These are phyloP conservation scores for Elaeis oleifera DNA, from an alignment of 202 grass and related monocot species.

Conservation along the genomic window DNA sequence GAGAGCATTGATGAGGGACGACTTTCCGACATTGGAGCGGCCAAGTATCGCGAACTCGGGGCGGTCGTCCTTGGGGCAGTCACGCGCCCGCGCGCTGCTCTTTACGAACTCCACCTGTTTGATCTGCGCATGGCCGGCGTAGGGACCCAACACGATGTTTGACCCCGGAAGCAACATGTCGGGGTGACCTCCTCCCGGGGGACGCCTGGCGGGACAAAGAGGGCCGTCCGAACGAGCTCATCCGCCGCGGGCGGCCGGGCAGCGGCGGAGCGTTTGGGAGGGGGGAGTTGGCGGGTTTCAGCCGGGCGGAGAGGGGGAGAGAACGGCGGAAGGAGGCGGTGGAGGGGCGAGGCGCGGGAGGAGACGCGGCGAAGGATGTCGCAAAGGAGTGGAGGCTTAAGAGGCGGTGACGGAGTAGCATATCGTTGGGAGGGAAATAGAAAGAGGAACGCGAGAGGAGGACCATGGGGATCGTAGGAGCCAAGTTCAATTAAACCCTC, in stretches of 20 bases:
- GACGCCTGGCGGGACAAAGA: constrained; percentile 76
- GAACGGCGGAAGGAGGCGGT: background rate
- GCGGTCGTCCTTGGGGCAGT: constrained; percentile 75
- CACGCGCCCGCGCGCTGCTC: constrained; percentile 60
- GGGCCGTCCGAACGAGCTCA: constrained; percentile 31
- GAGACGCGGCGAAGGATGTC: background rate
- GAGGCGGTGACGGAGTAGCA: constrained; percentile 14
- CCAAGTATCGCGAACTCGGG: constrained; percentile 88
- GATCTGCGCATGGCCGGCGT: constrained; percentile 62
- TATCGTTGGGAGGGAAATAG: background rate
- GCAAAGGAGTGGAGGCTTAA: background rate
- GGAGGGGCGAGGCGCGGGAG: background rate
- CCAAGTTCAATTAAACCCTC: too few species aligned
- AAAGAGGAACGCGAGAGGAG: background rate
- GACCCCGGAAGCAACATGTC: constrained; percentile 67
- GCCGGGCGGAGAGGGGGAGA: constrained; percentile 42
- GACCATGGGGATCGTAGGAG: too few species aligned
- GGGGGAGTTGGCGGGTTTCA: constrained; percentile 14
- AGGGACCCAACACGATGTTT: constrained; percentile 82
- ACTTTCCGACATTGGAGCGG: constrained; percentile 88
- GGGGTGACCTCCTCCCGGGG: constrained; percentile 25
- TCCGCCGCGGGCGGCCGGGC: constrained; percentile 1
- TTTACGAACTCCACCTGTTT: constrained; percentile 66
- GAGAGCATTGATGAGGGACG: constrained; percentile 82
- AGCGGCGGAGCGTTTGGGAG: constrained; percentile 20